Conservation (phyloP, 1,284 basidiomycete species). For the Pseudozyma hubeiensis region DNA sequence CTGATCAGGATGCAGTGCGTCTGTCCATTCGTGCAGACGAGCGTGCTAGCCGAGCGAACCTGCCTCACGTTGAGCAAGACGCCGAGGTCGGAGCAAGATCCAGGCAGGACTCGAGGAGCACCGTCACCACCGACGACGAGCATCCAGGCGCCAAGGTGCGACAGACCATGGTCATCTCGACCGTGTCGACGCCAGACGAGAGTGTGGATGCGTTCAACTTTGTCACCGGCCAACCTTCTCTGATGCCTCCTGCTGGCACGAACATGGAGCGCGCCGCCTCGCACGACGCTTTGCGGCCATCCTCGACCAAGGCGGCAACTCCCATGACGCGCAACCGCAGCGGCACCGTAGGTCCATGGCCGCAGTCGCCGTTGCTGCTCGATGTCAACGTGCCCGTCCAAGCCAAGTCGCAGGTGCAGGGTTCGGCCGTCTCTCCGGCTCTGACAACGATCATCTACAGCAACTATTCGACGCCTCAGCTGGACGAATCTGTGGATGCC, state of each 20-base stretch:
- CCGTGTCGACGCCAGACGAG: constrained; percentile 36
- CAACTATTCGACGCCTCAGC: constrained; percentile 20
- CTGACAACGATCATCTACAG: constrained; percentile 38
- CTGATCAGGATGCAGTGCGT: constrained; percentile 12
- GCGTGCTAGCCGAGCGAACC: constrained; percentile 7
- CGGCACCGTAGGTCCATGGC: constrained; percentile 47
- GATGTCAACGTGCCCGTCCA: constrained; percentile 4
- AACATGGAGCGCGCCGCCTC: constrained; percentile 22
- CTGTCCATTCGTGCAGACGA: constrained; percentile 41
- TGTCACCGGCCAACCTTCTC: constrained; percentile 21
- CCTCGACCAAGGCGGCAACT: constrained; percentile 1
- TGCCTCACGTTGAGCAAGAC: constrained; percentile 5
- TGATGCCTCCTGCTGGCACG: constrained; percentile 12
- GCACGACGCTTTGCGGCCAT: constrained; percentile 10
- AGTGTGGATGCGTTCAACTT: constrained; percentile 20
- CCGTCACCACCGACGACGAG: constrained; percentile 31
- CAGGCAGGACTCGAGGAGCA: constrained; percentile 38
- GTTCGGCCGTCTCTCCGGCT: constrained; percentile 21
- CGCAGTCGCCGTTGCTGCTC: constrained; percentile 47
- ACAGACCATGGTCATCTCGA: constrained; percentile 40
- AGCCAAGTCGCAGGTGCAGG: constrained; percentile 1
- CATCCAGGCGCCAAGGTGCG: constrained; percentile 1
- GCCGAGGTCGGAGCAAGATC: constrained; percentile 7
- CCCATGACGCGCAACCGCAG: constrained; percentile 42
- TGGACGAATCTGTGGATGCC: not conserved